Evolutionary conservation across 2,329 filamentous ascomycete genomes (phyloP), one percentile per base, ranked within the genome.

Genomic region (Sporothrix humicola): DNA sequence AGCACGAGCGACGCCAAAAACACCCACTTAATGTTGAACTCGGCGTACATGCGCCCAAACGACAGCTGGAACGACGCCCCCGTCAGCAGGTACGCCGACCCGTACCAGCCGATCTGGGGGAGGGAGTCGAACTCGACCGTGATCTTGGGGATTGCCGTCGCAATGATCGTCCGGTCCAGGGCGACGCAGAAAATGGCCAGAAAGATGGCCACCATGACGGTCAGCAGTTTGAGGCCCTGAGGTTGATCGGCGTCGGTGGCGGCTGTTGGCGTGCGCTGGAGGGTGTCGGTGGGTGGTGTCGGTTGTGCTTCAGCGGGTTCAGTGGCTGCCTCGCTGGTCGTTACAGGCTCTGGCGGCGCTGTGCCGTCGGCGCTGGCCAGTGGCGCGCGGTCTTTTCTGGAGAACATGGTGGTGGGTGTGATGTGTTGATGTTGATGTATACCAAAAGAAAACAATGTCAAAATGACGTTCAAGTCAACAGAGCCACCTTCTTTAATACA

Each of bases 121-220:
- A 86, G 79, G 56, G 83, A 81, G 73, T 84, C 79, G 76, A 84
- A 83, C 9, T 79, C 76, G 72, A 79, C 78, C 0, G 82, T 82
- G 71, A 84, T 83, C 31, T 81, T 82, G 6, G 82, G 82, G 68
- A 84, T 83, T 20, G 82, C 82, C 2, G 82, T 83, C 17, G 82
- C 80, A 61, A 84, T 81, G 74, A 84, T 83, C 48, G 80, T 77
- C 54, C 74, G 75, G 69, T 75, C 58, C 23, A 71, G 42, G 23
- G 56, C 48, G 12, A 73, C 59, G 15, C 71, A 73, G 37, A 73
- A 69, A 10, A 72, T 48, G 23, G 70, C 31, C 52, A 73, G 23
- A 10, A 50, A 59, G 44, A 73, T 42, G 44, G 63, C 63, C 23
- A 52, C 20, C 59, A 65, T 65, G 59, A 65, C 37, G 2, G 59